Evolutionary conservation across 805 yeast genomes (phyloP).

Genomic region (Yamadazyma phyllophila): DNA sequence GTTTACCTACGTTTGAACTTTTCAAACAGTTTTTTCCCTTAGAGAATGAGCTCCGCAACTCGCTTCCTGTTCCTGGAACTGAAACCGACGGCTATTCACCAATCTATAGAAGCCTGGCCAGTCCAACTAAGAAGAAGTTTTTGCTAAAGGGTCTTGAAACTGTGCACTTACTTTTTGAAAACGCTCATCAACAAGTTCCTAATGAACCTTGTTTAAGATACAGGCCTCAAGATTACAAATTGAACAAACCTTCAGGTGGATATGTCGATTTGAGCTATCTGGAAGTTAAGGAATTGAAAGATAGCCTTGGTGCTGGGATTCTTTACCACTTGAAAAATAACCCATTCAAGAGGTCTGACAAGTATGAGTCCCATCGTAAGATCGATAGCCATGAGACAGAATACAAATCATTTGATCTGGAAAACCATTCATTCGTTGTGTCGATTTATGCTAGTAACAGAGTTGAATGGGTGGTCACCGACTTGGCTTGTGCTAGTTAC

Average conservation of each 20-base stretch:
- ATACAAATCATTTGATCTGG: slow-evolving; percentile 26
- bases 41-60: background rate
- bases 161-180: slow-evolving; percentile 30
- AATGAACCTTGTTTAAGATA: slow-evolving; percentile 37
- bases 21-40: slow-evolving; percentile 10
- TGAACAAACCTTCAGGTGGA: slow-evolving; percentile 26
- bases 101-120: slow-evolving; percentile 26
- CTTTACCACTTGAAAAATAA: slow-evolving; percentile 31
- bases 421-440: slow-evolving; percentile 26
- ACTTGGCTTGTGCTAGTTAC: slow-evolving; percentile 31
- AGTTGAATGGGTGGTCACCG: slow-evolving; percentile 37
- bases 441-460: slow-evolving; percentile 35
- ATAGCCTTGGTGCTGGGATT: slow-evolving; percentile 54
- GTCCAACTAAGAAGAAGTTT: slow-evolving; percentile 15
- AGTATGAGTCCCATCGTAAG: slow-evolving; percentile 26
- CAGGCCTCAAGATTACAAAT: slow-evolving; percentile 32
- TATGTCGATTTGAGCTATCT: slow-evolving; percentile 46
- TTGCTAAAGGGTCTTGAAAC: slow-evolving; percentile 39
- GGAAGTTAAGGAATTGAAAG: slow-evolving; percentile 42
- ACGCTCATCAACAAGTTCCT: slow-evolving; percentile 20
- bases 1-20: slow-evolving; percentile 11
- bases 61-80: slow-evolving; percentile 16
- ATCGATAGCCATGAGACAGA: slow-evolving; percentile 26
- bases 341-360: slow-evolving; percentile 18
- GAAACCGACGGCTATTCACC: slow-evolving; percentile 24